Evolutionary conservation across 2,329 filamentous ascomycete species (phyloP).

Genomic region (Aspergillus sojae): DNA sequence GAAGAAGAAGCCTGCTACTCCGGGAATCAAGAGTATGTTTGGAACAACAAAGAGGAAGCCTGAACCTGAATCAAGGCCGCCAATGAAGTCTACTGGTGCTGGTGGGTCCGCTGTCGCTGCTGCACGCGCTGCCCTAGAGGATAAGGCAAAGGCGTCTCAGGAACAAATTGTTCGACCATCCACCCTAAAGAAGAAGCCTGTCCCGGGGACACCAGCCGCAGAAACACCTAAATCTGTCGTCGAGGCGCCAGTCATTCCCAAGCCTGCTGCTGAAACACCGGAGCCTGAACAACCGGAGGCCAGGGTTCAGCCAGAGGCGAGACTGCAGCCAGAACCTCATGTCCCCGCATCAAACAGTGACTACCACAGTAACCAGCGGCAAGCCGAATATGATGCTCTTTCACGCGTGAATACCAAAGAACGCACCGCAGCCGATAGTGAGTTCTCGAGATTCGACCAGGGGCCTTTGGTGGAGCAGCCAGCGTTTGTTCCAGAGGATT

Average conservation of each 20-base stretch:
- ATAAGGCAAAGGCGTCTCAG: slow-evolving; percentile 38
- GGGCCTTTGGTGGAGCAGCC: slow-evolving; percentile 86
- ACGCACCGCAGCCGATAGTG: slow-evolving; percentile 47
- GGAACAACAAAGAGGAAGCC: slow-evolving; percentile 44
- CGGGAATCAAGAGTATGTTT: slow-evolving; percentile 50
- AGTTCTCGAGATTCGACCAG: slow-evolving; percentile 76
- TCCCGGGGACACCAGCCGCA: slow-evolving; percentile 20
- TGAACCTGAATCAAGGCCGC: slow-evolving; percentile 25
- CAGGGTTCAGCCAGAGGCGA: slow-evolving; percentile 14
- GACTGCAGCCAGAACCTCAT: slow-evolving; percentile 6
- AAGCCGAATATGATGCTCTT: slow-evolving; percentile 57
- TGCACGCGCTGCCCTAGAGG: slow-evolving; percentile 46
- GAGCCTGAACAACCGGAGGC: slow-evolving; percentile 24
- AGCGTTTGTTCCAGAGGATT: slow-evolving; percentile 70
- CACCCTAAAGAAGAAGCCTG: slow-evolving; percentile 39
- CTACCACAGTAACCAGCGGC: slow-evolving; percentile 48
- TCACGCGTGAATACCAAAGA: slow-evolving; percentile 62
- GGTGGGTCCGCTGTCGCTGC: slow-evolving; percentile 44
- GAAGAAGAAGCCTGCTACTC: slow-evolving; percentile 45
- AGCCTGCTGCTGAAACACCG: slow-evolving; percentile 8
- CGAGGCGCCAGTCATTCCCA: slow-evolving; percentile 15
- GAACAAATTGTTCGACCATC: slow-evolving; percentile 26
- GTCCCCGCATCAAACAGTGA: slow-evolving; percentile 24
- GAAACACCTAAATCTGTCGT: slow-evolving; percentile 10
- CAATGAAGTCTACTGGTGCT: slow-evolving; percentile 37